These are phyloP conservation scores for Sarocladiaceae sp. DNA, from an alignment of 2,329 filamentous ascomycete species.

Conservation along the genomic window DNA sequence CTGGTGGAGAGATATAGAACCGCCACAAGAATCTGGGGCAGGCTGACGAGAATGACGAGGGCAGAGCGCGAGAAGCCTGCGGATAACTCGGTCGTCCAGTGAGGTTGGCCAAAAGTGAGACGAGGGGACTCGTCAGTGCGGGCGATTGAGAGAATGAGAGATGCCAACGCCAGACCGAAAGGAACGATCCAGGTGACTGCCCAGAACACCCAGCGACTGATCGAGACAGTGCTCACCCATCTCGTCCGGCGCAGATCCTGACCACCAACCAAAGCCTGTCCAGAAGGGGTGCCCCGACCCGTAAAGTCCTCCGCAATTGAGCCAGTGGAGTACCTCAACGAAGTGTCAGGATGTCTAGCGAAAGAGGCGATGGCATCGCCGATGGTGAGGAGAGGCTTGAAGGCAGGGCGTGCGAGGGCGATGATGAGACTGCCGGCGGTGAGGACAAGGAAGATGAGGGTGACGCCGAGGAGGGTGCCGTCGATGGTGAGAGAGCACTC, in stretches of 20 bases:
- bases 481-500: conserved; percentile 27
- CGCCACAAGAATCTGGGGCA: conserved; percentile 46
- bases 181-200: conserved; percentile 33
- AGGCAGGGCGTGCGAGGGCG: conserved; percentile 27
- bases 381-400: conserved; percentile 43
- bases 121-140: conserved; percentile 24
- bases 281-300: conserved; percentile 32
- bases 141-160: conserved; percentile 32
- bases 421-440: conserved; percentile 36
- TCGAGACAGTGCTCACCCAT: conserved; percentile 42
- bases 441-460: conserved; percentile 38
- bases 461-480: conserved; percentile 33
- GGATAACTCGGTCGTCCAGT: conserved; percentile 28
- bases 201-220: conserved; percentile 37
- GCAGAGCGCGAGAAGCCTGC: conserved; percentile 25
- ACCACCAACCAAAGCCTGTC: conserved; percentile 21
- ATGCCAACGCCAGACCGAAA: conserved; percentile 31
- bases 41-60: conserved; percentile 21
- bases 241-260: conserved; percentile 39
- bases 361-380: conserved; percentile 50
- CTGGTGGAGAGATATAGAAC: conserved; percentile 44
- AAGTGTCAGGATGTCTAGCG: conserved; percentile 38
- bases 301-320: conserved; percentile 35
- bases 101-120: conserved; percentile 34
- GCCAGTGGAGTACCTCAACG: conserved; percentile 10